Percentiles rank a stretch among this genome's conserved stretches.
Evolutionary conservation across 2,329 filamentous ascomycete genomes (phyloP).

Genomic region (Hypocreales sp.): DNA sequence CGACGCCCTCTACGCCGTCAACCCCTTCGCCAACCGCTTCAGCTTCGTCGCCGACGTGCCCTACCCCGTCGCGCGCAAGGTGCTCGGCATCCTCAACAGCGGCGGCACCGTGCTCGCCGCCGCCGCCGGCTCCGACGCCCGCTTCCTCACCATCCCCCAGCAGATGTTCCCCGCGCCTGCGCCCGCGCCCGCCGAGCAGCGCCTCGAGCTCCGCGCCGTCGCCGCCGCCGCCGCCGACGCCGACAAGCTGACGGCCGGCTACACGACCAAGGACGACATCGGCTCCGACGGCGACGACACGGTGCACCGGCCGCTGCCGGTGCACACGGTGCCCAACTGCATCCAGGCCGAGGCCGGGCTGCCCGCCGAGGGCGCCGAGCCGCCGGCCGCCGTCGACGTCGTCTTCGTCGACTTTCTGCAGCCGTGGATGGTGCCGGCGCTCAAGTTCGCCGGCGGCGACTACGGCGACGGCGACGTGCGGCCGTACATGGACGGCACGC

Average conservation of each 20-base stretch:
- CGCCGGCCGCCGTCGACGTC: slow-evolving; percentile 67
- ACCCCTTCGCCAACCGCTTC: slow-evolving; percentile 73
- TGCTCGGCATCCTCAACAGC: slow-evolving; percentile 45
- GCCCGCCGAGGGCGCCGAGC: slow-evolving; percentile 31
- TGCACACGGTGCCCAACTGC: slow-evolving; percentile 70
- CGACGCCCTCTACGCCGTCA: slow-evolving; percentile 74
- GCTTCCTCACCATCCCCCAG: slow-evolving; percentile 35
- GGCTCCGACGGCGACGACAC: slow-evolving; percentile 84
- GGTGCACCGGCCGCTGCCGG: slow-evolving; percentile 57
- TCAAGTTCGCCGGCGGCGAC: slow-evolving; percentile 43
- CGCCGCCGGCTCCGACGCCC: slow-evolving; percentile 20
- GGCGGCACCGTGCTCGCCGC: slow-evolving; percentile 16
- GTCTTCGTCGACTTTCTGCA: slow-evolving; percentile 88
- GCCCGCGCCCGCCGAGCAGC: slow-evolving; percentile 3
- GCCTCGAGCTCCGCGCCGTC: slow-evolving; percentile 16
- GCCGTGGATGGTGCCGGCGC: slow-evolving; percentile 61
- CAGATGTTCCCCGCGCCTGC: slow-evolving; percentile 12
- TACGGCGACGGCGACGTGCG: slow-evolving; percentile 32
- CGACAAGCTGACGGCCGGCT: slow-evolving; percentile 43
- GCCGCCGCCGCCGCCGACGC: slow-evolving; percentile 11
- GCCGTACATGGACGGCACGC: slow-evolving; percentile 34
- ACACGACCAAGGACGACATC: slow-evolving; percentile 77
- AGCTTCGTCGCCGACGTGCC: slow-evolving; percentile 67
- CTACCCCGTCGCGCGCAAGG: slow-evolving; percentile 54
- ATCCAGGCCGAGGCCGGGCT: slow-evolving; percentile 57